Conservation (phyloP, 805 yeast genomes). For the Metschnikowia similis region DNA sequence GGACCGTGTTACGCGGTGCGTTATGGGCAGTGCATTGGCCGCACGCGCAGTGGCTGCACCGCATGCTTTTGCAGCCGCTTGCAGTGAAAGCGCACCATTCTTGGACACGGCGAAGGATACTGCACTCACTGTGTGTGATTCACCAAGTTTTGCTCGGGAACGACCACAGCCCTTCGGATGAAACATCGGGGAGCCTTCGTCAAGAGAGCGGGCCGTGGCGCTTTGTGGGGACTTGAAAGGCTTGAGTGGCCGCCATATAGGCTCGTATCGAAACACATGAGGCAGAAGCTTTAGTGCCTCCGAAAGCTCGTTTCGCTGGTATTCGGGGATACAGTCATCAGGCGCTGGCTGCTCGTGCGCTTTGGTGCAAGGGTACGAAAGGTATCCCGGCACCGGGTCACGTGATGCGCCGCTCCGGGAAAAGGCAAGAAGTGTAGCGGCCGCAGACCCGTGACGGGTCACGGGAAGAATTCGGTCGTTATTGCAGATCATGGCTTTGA, state of each 20-base stretch:
- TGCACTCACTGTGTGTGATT: neutral
- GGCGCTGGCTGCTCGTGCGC: neutral
- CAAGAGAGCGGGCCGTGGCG: no score
- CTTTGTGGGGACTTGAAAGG: neutral
- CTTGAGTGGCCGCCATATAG: neutral
- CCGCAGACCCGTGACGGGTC: neutral
- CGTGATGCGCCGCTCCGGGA: neutral
- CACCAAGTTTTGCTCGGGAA: no score
- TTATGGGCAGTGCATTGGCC: neutral
- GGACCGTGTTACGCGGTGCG: neutral
- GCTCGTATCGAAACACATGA: neutral
- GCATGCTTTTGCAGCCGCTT: slow-evolving; percentile 1
- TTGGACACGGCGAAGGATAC: neutral
- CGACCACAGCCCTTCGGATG: no score
- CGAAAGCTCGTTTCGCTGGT: neutral
- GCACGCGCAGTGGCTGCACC: neutral
- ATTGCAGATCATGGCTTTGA: neutral
- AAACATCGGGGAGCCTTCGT: no score
- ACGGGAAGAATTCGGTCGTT: slow-evolving; percentile 1
- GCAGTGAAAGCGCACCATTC: neutral
- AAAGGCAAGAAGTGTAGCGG: neutral
- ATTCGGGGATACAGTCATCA: neutral
- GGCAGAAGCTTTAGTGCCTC: neutral
- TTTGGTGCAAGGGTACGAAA: neutral
- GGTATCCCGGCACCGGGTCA: neutral